Evolutionary conservation across 331 rosid species (phyloP).

Genomic region (Rhamnella rubrinervis): DNA sequence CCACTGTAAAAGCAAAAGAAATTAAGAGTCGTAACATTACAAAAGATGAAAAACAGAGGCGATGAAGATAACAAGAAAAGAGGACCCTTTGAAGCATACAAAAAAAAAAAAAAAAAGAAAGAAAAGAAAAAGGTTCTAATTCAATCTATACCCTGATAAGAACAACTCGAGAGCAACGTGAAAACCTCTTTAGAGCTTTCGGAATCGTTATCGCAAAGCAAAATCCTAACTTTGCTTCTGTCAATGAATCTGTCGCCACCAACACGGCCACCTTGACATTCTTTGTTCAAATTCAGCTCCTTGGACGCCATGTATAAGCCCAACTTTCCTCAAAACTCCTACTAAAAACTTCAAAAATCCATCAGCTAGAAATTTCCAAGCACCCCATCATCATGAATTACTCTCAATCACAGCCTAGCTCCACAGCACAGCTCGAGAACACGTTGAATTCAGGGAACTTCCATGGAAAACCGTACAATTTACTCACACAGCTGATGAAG

Average conservation of each 20-base stretch:
- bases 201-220: conserved; percentile 78
- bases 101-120: too few relatives aligned
- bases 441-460: conserved; percentile 19
- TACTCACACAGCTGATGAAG: too few relatives aligned
- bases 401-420: not conserved
- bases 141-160: conserved; percentile 60
- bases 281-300: conserved; percentile 62
- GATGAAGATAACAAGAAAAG: too few relatives aligned
- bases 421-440: not conserved
- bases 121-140: not conserved
- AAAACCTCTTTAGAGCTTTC: conserved; percentile 66
- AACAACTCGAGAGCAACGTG: conserved; percentile 72
- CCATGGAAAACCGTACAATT: conserved; percentile 6
- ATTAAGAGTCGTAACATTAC: conserved; percentile 9
- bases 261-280: conserved; percentile 36
- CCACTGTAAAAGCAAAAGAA: conserved; percentile 53
- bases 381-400: not conserved
- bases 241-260: conserved; percentile 79
- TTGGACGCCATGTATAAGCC: conserved; percentile 48
- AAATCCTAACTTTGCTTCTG: conserved; percentile 88
- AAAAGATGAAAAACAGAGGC: too few relatives aligned
- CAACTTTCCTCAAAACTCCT: not conserved
- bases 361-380: not conserved
- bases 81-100: too few relatives aligned
- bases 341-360: not conserved